Evolutionary conservation across 345 rosid species (phyloP), one percentile per base, ranked within the genome.

Genomic region (Citrus glauca): DNA sequence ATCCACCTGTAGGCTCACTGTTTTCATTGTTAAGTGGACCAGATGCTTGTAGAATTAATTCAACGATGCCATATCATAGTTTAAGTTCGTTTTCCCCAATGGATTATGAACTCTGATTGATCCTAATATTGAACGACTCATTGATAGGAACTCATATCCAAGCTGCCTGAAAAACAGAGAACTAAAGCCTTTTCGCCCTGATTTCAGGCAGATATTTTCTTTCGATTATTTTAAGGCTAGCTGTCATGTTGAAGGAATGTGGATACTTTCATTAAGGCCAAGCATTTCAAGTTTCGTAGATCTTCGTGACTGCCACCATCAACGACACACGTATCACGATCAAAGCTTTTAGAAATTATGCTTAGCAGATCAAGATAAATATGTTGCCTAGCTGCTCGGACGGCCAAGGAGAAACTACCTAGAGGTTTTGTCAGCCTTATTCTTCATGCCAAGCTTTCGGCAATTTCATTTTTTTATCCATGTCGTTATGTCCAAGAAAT

Each of bases 341-440:
- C 45, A 35, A 22, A 66, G 7, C 13, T 11, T 22, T 33, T 37
- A 35, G 40, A 57, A 2, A 38, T 60, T 24, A 56, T 25, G 77
- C 56, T n/a, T 9, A 6, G 63, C 10, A n/a, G 13, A 75, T 17
- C 48, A 28, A 74, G 27, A 59, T 42, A 20, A 32, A 20, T 35
- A 8, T 75, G 63, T 17, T 28, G 74, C 25, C 63, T 20, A 20
- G 40, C n/a, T 13, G 61, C 61, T 27, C 20, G 78, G 71, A 65
- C 62, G 48, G 78, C 78, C 50, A 65, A 64, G 63, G 62, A 69
- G 62, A 57, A 57, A 69, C 72, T 19, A 25, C 7, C 50, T 42
- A 11, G 14, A 42, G 14, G 0, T 42, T 2, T 10, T 42, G 48
- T 11, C 48, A 0, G 48, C 48, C 16, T 42, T 11, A 42, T 42